Evolutionary conservation across 78 protist genomes (phyloP).

Genomic region (Ministeria vibrans): DNA sequence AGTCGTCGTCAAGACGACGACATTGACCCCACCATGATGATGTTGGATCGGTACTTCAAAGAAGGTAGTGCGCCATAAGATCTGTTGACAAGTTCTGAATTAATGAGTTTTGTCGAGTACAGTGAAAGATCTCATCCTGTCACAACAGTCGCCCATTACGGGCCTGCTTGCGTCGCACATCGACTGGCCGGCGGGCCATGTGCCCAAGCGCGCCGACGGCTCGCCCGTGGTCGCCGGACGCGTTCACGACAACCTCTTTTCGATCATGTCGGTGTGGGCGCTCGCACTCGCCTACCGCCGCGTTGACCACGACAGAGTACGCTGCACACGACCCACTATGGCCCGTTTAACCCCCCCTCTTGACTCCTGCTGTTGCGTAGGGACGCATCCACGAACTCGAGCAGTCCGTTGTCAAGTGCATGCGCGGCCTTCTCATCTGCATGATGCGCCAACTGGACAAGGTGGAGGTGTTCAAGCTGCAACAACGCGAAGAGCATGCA

Average conservation of each 20-base stretch:
- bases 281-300: neutral
- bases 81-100: too few species aligned
- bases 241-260: neutral
- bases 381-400: neutral
- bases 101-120: too few species aligned
- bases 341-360: neutral
- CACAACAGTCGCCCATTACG: neutral
- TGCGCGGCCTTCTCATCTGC: slow-evolving; percentile 8
- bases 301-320: neutral
- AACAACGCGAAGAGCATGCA: neutral
- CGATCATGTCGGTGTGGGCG: neutral
- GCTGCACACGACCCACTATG: neutral
- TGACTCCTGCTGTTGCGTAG: neutral
- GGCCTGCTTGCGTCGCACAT: neutral
- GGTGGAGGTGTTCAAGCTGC: slow-evolving; percentile 8
- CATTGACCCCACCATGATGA: too few species aligned
- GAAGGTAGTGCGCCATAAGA: too few species aligned
- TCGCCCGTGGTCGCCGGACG: neutral
- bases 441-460: slow-evolving; percentile 9
- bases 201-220: neutral
- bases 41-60: too few species aligned
- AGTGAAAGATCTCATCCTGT: neutral
- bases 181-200: neutral
- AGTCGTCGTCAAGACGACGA: too few species aligned
- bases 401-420: slow-evolving; percentile 3